Conservation (phyloP, 345 rosid genomes). For the Carallia pectinifolia region DNA sequence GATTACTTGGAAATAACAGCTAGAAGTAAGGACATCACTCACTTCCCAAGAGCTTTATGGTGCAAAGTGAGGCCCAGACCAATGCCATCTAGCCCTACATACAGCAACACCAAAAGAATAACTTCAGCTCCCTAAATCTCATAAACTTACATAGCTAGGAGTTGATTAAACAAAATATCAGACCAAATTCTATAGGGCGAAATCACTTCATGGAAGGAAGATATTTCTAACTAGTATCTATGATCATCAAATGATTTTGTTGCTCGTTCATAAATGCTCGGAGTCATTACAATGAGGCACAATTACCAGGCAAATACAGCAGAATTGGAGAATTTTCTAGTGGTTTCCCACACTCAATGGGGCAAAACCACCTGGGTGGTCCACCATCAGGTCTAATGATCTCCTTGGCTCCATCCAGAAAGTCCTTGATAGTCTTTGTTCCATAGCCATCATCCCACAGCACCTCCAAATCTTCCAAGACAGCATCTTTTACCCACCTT, state of each 20-base stretch:
- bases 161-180: neutral
- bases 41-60: slow-evolving; percentile 87
- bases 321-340: slow-evolving; percentile 62
- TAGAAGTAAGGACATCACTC: slow-evolving; percentile 26
- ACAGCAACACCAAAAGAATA: slow-evolving; percentile 4
- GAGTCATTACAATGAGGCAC: neutral
- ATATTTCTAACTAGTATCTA: neutral
- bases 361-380: slow-evolving; percentile 89
- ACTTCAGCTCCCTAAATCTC: neutral
- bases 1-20: neutral
- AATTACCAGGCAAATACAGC: slow-evolving; percentile 76
- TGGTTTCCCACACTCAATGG: slow-evolving; percentile 72
- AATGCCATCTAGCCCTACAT: slow-evolving; percentile 68
- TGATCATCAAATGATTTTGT: neutral
- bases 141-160: neutral
- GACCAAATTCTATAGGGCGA: neutral
- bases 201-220: neutral
- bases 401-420: slow-evolving; percentile 50
- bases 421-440: slow-evolving; percentile 57
- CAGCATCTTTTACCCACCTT: slow-evolving; percentile 29
- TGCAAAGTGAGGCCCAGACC: slow-evolving; percentile 84
- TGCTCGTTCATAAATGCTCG: neutral
- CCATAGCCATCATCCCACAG: slow-evolving; percentile 94
- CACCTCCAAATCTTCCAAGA: slow-evolving; percentile 42
- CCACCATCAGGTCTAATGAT: slow-evolving; percentile 71